These are phyloP conservation scores for Tieghemostelium lacteum DNA, from an alignment of 78 protist genomes.

Conservation along the genomic window DNA sequence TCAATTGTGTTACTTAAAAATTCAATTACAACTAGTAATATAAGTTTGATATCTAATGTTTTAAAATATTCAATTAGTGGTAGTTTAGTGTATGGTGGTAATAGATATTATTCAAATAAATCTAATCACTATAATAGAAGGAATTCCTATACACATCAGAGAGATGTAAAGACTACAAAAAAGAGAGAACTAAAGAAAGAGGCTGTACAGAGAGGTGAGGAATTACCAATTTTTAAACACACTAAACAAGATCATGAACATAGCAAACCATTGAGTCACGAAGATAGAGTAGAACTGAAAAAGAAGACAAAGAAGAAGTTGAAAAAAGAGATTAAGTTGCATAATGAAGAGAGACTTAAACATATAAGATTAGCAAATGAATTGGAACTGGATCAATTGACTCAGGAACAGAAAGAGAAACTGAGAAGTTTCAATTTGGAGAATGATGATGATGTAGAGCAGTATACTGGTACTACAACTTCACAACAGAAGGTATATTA, in stretches of 20 bases:
- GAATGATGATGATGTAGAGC: neutral
- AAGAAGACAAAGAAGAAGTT: slow-evolving; percentile 7
- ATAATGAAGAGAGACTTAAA: slow-evolving; percentile 6
- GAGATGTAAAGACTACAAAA: slow-evolving; percentile 9
- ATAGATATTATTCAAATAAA: slow-evolving; percentile 9
- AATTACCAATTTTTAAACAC: neutral
- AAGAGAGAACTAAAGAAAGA: slow-evolving; percentile 20
- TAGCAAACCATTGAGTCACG: neutral
- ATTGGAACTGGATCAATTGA: slow-evolving; percentile 2
- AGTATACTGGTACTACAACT: neutral
- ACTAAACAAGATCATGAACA: slow-evolving; percentile 12
- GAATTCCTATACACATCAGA: slow-evolving; percentile 42
- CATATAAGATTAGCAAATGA: slow-evolving; percentile 14
- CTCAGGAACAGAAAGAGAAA: neutral
- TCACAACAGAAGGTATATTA: neutral
- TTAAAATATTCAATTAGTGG: too few species aligned
- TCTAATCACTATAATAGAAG: neutral
- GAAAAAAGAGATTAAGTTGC: slow-evolving; percentile 9
- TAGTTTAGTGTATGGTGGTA: too few species aligned
- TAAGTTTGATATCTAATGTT: too few species aligned
- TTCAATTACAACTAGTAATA: too few species aligned
- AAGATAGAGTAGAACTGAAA: slow-evolving; percentile 1
- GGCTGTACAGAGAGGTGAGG: neutral
- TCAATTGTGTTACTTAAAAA: too few species aligned
- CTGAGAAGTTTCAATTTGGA: neutral